Percentiles rank a stretch among this genome's conserved stretches.
phyloP scores from a whole-genome alignment of 768 basidiomycete species.

The Pulveroboletus sp. region DNA sequence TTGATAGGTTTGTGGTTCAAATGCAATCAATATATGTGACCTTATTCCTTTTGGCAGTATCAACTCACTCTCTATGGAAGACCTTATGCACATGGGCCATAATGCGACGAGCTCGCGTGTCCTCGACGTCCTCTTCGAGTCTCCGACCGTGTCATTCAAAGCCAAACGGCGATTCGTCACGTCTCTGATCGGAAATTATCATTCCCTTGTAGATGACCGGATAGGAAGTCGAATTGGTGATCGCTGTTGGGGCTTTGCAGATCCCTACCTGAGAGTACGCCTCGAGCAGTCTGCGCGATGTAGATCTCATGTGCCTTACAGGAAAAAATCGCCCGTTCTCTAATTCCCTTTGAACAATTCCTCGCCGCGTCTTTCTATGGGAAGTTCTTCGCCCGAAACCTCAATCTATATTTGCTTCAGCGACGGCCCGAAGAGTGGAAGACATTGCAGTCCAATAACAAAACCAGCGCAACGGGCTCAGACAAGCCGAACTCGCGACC shows the following conservation, averaged over 20 bases:
- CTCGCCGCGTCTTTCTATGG: slow-evolving; percentile 81
- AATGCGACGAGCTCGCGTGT: slow-evolving; percentile 72
- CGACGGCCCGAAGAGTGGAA: slow-evolving; percentile 86
- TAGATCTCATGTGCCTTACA: slow-evolving; percentile 28
- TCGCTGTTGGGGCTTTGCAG: slow-evolving; percentile 87
- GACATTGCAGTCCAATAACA: slow-evolving; percentile 50
- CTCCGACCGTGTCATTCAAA: slow-evolving; percentile 58
- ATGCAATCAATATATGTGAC: not conserved
- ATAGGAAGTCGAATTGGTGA: slow-evolving; percentile 89
- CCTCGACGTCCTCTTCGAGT: slow-evolving; percentile 73
- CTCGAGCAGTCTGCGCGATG: not conserved
- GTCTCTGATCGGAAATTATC: slow-evolving; percentile 74
- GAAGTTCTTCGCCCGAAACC: slow-evolving; percentile 76
- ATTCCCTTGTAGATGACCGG: slow-evolving; percentile 79
- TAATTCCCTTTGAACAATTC: slow-evolving; percentile 65
- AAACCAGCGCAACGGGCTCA: slow-evolving; percentile 19
- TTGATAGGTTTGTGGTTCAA: slow-evolving; percentile 54
- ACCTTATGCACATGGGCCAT: slow-evolving; percentile 56
- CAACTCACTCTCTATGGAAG: slow-evolving; percentile 49
- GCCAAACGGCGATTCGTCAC: slow-evolving; percentile 68
- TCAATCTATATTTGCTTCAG: slow-evolving; percentile 74
- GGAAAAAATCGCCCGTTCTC: slow-evolving; percentile 89
- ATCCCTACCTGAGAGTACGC: slow-evolving; percentile 83
- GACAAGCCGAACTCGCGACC: slow-evolving; percentile 17
- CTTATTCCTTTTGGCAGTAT: slow-evolving; percentile 43